Evolutionary conservation across 179 eudicot genomes (phyloP).

Genomic region (Silene noctiflora): DNA sequence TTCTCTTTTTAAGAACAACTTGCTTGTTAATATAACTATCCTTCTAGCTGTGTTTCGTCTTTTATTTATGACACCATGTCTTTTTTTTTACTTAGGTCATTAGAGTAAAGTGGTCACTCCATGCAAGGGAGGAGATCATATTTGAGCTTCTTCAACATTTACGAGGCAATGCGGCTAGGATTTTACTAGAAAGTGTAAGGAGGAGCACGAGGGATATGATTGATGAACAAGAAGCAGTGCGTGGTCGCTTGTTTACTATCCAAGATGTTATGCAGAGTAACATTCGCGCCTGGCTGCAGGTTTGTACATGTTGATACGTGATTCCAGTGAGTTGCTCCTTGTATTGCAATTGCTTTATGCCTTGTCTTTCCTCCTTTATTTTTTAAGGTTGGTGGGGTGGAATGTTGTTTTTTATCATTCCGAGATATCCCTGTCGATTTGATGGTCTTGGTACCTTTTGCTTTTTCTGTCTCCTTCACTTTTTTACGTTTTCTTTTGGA

Average conservation of each 20-base stretch:
- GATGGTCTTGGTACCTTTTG: too few species aligned
- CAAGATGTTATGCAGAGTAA: slow-evolving; percentile 98
- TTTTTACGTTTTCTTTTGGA: too few species aligned
- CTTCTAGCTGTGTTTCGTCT: neutral
- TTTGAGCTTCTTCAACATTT: slow-evolving; percentile 93
- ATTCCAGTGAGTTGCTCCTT: neutral
- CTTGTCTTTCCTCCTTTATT: neutral
- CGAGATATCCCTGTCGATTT: neutral
- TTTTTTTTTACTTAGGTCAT: slow-evolving; percentile 49
- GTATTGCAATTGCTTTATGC: neutral
- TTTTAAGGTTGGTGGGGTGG: neutral
- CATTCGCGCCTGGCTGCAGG: slow-evolving; percentile 95
- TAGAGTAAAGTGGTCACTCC: slow-evolving; percentile 97
- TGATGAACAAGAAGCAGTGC: slow-evolving; percentile 96
- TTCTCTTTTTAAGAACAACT: neutral
- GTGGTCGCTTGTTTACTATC: slow-evolving; percentile 89
- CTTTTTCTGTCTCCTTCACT: too few species aligned
- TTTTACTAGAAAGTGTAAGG: slow-evolving; percentile 56
- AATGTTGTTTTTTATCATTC: neutral
- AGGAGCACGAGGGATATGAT: slow-evolving; percentile 86
- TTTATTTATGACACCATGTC: slow-evolving; percentile 3
- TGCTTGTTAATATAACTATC: neutral
- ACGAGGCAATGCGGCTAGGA: slow-evolving; percentile 58
- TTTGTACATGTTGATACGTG: slow-evolving; percentile 27
- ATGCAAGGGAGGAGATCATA: slow-evolving; percentile 94